phyloP scores from a whole-genome alignment of 2,329 filamentous ascomycete genomes.

The Neofusicoccum kwambonambiense region DNA sequence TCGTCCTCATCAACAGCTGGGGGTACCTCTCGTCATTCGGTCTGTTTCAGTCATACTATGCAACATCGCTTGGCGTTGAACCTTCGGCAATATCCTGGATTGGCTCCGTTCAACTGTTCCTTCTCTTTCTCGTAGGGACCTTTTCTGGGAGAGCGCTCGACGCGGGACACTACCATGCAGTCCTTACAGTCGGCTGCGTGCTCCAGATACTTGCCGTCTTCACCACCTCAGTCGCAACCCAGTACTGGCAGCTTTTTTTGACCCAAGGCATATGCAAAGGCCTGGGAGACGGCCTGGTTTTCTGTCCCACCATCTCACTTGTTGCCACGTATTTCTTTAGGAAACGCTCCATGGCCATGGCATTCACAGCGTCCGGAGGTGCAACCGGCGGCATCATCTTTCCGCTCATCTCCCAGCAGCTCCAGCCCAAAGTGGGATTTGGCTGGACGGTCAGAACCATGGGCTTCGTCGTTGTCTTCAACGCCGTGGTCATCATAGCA shows the following conservation, averaged over 20 bases:
- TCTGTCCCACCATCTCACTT: constrained; percentile 31
- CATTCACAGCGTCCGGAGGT: constrained; percentile 59
- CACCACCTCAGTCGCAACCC: constrained; percentile 43
- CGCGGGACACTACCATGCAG: constrained; percentile 38
- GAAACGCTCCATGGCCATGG: constrained; percentile 60
- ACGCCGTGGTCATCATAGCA: constrained; percentile 39
- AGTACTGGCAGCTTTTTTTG: constrained; percentile 47
- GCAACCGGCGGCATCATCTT: constrained; percentile 64
- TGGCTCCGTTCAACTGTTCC: constrained; percentile 46
- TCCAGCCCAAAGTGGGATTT: constrained; percentile 63
- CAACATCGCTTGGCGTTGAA: constrained; percentile 23
- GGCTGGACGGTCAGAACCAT: constrained; percentile 62
- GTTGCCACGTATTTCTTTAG: constrained; percentile 57
- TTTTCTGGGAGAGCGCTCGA: constrained; percentile 46
- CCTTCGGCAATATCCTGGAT: constrained; percentile 50
- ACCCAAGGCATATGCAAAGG: constrained; percentile 36
- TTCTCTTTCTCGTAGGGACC: constrained; percentile 44
- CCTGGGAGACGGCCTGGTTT: constrained; percentile 34
- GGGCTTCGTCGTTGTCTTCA: constrained; percentile 58
- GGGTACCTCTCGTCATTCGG: constrained; percentile 54
- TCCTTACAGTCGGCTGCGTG: constrained; percentile 31
- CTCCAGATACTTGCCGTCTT: constrained; percentile 44
- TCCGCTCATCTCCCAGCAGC: constrained; percentile 52
- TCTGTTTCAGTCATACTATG: constrained; percentile 56
- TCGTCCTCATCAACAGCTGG: constrained; percentile 31